Percentiles rank a stretch among this genome's conserved stretches.
phyloP scores from a whole-genome alignment of 208 protist species.

The Lotmaria passim region DNA sequence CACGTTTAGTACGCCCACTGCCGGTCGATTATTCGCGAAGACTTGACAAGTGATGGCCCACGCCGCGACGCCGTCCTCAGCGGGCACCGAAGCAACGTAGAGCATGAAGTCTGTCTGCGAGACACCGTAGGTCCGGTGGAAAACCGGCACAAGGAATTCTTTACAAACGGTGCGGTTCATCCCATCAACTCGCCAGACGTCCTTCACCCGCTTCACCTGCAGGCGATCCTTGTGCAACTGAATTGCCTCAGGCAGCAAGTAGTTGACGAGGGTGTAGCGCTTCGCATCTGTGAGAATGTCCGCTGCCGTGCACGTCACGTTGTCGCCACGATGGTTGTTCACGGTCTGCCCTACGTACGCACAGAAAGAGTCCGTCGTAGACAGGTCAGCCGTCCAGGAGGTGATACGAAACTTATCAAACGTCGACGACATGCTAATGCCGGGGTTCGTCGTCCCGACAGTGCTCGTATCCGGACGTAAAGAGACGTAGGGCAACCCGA shows the following conservation, averaged over 20 bases:
- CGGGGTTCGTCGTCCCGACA: too few relatives aligned
- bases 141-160: conserved; percentile 12
- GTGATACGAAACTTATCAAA: too few relatives aligned
- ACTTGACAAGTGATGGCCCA: conserved; percentile 58
- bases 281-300: conserved; percentile 51
- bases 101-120: conserved; percentile 62
- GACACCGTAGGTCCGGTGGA: conserved; percentile 48
- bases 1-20: conserved; percentile 61
- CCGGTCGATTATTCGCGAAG: conserved; percentile 21
- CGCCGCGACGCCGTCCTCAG: conserved; percentile 7
- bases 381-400: too few relatives aligned
- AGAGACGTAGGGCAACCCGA: too few relatives aligned
- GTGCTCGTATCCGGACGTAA: too few relatives aligned
- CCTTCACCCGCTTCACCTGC: conserved; percentile 35
- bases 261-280: conserved; percentile 27
- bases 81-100: conserved; percentile 62
- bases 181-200: conserved; percentile 20
- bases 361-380: too few relatives aligned
- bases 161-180: conserved; percentile 5
- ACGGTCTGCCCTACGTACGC: too few relatives aligned
- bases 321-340: too few relatives aligned
- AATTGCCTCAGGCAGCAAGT: conserved; percentile 50
- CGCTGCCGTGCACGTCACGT: conserved; percentile 22
- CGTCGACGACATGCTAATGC: too few relatives aligned
- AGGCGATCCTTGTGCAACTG: conserved; percentile 63